phyloP scores from a whole-genome alignment of 352 stramenopile genomes.

The Globisporangium polare region DNA sequence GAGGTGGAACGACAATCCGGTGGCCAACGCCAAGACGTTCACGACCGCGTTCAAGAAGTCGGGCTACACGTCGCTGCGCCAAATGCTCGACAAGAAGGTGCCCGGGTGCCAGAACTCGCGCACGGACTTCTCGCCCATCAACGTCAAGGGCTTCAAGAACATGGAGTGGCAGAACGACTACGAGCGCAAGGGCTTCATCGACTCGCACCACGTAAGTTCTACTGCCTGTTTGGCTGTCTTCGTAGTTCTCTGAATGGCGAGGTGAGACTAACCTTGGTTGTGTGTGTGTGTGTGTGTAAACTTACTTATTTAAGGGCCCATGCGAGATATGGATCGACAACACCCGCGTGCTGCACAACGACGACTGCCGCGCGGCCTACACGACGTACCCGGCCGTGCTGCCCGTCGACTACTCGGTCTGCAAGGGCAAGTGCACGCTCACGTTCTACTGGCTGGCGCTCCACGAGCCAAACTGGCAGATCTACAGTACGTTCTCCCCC shows the following conservation, averaged over 20 bases:
- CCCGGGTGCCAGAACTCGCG: slow-evolving; percentile 25
- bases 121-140: slow-evolving; percentile 20
- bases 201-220: slow-evolving; percentile 27
- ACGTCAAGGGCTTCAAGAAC: slow-evolving; percentile 29
- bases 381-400: slow-evolving; percentile 41
- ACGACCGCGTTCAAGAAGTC: slow-evolving; percentile 1
- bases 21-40: slow-evolving; percentile 12
- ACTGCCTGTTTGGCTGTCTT: too few relatives aligned
- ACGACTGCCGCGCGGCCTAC: slow-evolving; percentile 40
- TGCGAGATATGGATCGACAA: slow-evolving; percentile 51
- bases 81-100: slow-evolving; percentile 30
- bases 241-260: too few relatives aligned
- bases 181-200: slow-evolving; percentile 31
- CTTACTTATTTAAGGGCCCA: slow-evolving; percentile 21
- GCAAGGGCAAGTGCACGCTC: slow-evolving; percentile 42
- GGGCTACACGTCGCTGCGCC: slow-evolving; percentile 19
- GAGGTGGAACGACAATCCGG: slow-evolving; percentile 20
- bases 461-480: slow-evolving; percentile 47
- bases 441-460: slow-evolving; percentile 65
- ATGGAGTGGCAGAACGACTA: slow-evolving; percentile 54
- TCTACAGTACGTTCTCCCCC: slow-evolving; percentile 29
- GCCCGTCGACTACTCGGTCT: slow-evolving; percentile 45
- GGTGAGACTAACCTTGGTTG: too few relatives aligned
- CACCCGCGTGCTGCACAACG: slow-evolving; percentile 9
- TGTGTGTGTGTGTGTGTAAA: too few relatives aligned